phyloP scores from a whole-genome alignment of 805 yeast genomes.

The Hanseniaspora mollemarum region DNA sequence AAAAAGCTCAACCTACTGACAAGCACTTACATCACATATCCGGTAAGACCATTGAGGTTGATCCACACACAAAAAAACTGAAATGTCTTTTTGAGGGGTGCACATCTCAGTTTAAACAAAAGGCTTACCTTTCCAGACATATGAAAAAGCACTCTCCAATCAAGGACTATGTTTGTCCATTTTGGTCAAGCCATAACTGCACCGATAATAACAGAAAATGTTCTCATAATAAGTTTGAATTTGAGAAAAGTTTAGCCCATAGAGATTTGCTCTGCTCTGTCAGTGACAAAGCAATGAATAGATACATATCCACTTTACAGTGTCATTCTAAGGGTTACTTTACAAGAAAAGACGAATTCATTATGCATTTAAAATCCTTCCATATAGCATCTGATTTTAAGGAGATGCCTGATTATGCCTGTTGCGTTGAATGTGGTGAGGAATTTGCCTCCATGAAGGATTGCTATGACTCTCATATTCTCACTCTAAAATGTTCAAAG shows the following conservation, averaged over 20 bases:
- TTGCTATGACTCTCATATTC: conserved; percentile 59
- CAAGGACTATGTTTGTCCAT: conserved; percentile 74
- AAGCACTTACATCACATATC: conserved; percentile 1
- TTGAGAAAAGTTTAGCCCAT: conserved; percentile 15
- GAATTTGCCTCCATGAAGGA: conserved; percentile 49
- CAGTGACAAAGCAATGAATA: conserved; percentile 3
- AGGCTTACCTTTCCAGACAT: conserved; percentile 64
- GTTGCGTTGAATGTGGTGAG: conserved; percentile 56
- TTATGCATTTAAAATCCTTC: conserved; percentile 65
- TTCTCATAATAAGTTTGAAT: conserved; percentile 14
- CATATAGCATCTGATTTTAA: conserved; percentile 46
- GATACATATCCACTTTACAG: conserved; percentile 28
- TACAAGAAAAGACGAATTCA: conserved; percentile 67
- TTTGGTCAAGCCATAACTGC: conserved; percentile 29
- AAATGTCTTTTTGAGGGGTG: conserved; percentile 34
- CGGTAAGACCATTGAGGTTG: conserved; percentile 11
- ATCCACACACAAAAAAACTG: conserved; percentile 11
- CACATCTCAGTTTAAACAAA: conserved; percentile 56
- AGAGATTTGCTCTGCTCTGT: background rate
- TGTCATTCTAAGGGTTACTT: conserved; percentile 59
- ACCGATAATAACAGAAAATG: background rate
- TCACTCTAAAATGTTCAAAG: conserved; percentile 40
- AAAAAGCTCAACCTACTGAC: background rate
- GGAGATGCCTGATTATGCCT: conserved; percentile 59
- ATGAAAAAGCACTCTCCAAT: conserved; percentile 64